Evolutionary conservation across 805 yeast genomes (phyloP).

Genomic region (Lachancea fermentati): DNA sequence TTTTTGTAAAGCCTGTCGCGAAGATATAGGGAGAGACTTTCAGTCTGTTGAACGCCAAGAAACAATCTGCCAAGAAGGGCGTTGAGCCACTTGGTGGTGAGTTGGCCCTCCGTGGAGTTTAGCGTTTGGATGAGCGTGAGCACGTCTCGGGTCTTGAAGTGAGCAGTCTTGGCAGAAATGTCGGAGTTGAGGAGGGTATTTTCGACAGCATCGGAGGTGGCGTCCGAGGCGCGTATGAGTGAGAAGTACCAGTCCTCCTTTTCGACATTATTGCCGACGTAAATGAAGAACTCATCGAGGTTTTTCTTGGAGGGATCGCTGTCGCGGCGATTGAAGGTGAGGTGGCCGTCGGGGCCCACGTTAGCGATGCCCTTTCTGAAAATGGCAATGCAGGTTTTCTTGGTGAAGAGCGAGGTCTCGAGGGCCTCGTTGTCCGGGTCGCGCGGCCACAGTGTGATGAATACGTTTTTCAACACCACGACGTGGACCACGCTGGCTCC

Average conservation of each 20-base stretch:
- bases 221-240: conserved; percentile 68
- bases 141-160: conserved; percentile 65
- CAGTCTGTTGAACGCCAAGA: conserved; percentile 68
- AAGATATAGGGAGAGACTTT: conserved; percentile 52
- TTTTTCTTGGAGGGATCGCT: conserved; percentile 1
- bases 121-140: conserved; percentile 67
- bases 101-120: conserved; percentile 77
- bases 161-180: conserved; percentile 64
- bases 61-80: conserved; percentile 82
- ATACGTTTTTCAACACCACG: conserved; percentile 62
- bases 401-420: conserved; percentile 78
- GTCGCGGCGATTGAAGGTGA: conserved; percentile 2
- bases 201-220: conserved; percentile 18
- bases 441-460: conserved; percentile 85
- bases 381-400: conserved; percentile 72
- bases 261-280: conserved; percentile 69
- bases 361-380: conserved; percentile 38
- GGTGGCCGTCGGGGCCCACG: conserved; percentile 14
- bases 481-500: conserved; percentile 59
- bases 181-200: conserved; percentile 47
- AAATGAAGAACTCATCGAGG: conserved; percentile 48
- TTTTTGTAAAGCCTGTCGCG: conserved; percentile 60
- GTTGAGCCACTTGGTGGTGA: conserved; percentile 85
- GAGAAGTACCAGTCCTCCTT: conserved; percentile 95
- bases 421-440: conserved; percentile 34